Conservation (phyloP, 2,329 filamentous ascomycete genomes). For the Penicillium brevicompactum region DNA sequence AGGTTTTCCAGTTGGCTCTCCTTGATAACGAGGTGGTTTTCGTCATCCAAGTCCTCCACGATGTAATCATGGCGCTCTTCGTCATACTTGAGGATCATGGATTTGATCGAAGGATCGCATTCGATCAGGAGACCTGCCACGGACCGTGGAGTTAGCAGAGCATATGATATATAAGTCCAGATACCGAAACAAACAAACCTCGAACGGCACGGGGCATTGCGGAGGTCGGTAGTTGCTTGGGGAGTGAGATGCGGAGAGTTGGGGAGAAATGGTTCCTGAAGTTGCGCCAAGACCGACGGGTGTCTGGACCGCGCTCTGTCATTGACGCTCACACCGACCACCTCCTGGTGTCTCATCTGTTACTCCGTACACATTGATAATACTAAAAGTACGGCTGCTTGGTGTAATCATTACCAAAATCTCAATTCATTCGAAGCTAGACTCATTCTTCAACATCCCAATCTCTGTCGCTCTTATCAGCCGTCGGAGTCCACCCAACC, state of each 20-base stretch:
- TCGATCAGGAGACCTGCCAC: slow-evolving; percentile 47
- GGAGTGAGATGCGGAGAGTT: neutral
- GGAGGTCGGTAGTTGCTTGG: neutral
- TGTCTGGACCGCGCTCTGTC: neutral
- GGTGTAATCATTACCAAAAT: no score
- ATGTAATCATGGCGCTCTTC: slow-evolving; percentile 51
- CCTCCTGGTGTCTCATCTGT: no score
- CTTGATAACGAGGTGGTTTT: slow-evolving; percentile 49
- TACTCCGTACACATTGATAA: no score
- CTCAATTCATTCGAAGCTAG: no score
- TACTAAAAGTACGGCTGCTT: no score
- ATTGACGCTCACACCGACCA: neutral
- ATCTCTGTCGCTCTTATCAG: slow-evolving; percentile 8
- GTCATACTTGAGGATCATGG: slow-evolving; percentile 52
- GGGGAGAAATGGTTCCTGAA: neutral
- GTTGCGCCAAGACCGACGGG: slow-evolving; percentile 9
- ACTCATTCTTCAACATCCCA: neutral
- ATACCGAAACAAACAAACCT: slow-evolving; percentile 29
- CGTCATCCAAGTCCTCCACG: slow-evolving; percentile 51
- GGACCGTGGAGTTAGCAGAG: slow-evolving; percentile 1
- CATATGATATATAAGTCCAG: neutral
- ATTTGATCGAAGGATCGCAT: slow-evolving; percentile 53
- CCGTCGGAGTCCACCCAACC: slow-evolving; percentile 56
- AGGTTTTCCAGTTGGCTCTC: slow-evolving; percentile 48
- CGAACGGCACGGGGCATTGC: slow-evolving; percentile 45